phyloP scores from a whole-genome alignment of 2,329 filamentous ascomycete species.

The Alternaria postmessia region DNA sequence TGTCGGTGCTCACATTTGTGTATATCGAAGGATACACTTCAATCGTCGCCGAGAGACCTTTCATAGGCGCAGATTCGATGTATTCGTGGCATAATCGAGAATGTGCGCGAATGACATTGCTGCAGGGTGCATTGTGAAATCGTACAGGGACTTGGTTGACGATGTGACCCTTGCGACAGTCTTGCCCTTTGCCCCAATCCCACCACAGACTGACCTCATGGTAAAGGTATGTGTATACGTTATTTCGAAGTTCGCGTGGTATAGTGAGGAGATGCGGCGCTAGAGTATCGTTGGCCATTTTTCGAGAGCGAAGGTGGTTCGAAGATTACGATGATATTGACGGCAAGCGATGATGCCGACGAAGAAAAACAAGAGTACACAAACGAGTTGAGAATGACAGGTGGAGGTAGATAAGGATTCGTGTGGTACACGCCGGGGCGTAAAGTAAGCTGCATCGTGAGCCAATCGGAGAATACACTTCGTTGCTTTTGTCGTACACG shows the following conservation, averaged over 20 bases:
- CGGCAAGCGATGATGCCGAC: not conserved
- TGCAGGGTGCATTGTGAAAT: conserved; percentile 65
- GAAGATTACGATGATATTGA: not conserved
- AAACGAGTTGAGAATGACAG: not conserved
- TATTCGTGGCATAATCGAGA: conserved; percentile 89
- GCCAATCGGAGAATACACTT: not conserved
- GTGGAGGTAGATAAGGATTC: not conserved
- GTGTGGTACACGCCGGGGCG: not conserved
- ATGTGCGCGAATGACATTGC: conserved; percentile 71
- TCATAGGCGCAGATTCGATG: not conserved
- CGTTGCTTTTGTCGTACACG: not conserved
- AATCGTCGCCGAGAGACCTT: not conserved
- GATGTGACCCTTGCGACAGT: not conserved
- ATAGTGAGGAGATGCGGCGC: not conserved
- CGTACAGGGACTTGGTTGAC: conserved; percentile 73
- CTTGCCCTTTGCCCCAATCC: not conserved
- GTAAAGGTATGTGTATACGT: not conserved
- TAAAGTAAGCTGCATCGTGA: not conserved
- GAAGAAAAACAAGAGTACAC: not conserved
- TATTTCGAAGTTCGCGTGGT: conserved; percentile 1
- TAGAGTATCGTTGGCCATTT: not conserved
- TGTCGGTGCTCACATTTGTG: not conserved
- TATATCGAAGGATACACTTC: not conserved
- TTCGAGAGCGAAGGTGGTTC: not conserved
- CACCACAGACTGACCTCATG: not conserved